Evolutionary conservation across 257 asterid species (phyloP).

Genomic region (Solanum virginianum): DNA sequence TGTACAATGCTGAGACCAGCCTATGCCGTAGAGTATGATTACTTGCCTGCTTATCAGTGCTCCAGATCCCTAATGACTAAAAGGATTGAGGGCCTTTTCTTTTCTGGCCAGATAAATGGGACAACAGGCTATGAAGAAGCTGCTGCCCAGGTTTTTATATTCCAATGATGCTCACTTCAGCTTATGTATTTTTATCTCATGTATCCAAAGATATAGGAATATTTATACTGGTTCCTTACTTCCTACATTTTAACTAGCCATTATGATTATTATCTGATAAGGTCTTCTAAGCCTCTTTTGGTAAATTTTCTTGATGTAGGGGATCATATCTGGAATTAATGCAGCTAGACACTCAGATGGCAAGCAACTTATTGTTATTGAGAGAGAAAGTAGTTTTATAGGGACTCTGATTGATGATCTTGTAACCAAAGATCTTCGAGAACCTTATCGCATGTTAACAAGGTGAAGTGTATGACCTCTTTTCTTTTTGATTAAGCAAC

Average conservation of each 20-base stretch:
- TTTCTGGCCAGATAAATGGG: slow-evolving; percentile 98
- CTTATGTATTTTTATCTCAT: neutral
- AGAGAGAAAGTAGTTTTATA: slow-evolving; percentile 94
- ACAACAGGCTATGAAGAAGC: slow-evolving; percentile 99
- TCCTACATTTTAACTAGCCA: neutral
- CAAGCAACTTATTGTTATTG: slow-evolving; percentile 74
- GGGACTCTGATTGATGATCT: slow-evolving; percentile 96
- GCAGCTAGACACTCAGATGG: slow-evolving; percentile 90
- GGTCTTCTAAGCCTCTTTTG: neutral
- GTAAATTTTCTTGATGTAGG: slow-evolving; percentile 32
- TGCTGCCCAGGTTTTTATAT: slow-evolving; percentile 80
- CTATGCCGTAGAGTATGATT: slow-evolving; percentile 96
- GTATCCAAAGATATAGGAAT: neutral
- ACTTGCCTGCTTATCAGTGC: slow-evolving; percentile 97
- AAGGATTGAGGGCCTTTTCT: slow-evolving; percentile 85
- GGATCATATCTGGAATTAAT: slow-evolving; percentile 89
- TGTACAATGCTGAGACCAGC: slow-evolving; percentile 99
- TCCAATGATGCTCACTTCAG: neutral
- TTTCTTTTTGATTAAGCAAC: neutral
- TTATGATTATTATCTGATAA: neutral
- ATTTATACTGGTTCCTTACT: neutral
- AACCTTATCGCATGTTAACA: slow-evolving; percentile 95
- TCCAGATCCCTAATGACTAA: slow-evolving; percentile 93
- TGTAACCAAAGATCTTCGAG: slow-evolving; percentile 97
- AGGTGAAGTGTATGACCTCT: slow-evolving; percentile 16